Evolutionary conservation across 225 moss, liverwort and hornwort species (phyloP), one percentile per base, ranked within the genome.

Genomic region (Thuidium tamariscinum): DNA sequence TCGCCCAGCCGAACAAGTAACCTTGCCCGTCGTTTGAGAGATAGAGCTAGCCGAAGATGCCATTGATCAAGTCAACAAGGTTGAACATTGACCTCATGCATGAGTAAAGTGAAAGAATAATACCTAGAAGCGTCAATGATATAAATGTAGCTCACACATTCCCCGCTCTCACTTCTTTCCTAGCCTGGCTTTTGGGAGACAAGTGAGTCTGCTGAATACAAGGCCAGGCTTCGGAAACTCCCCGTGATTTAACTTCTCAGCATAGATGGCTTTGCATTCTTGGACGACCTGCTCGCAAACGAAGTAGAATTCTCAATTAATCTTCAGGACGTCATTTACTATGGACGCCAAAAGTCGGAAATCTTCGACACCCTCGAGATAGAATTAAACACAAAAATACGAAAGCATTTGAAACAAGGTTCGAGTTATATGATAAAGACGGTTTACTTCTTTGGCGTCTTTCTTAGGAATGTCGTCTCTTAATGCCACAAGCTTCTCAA

Each of bases 381-480:
- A 49, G 66, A 74, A 67, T 26, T 52, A 9, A 79, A 61, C 26
- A 56, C 23, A 64, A n/a, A n/a, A 76, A 81, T 49, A 57, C 48
- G 6, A 91, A 76, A 80, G 48, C 51, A 52, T 15, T 41, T 39
- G 34, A 51, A 41, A 49, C 60, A 49, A 64, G 52, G 83, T 27
- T 84, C 59, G 52, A 82, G 77, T 72, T 55, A 46, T 19, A n/a
- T 56, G 71, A 74, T 42, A 7, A 73, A 82, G 84, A 32, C 14
- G 48, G 70, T 42, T 74, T 93, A 95, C 97, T 90, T 99, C 99
- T 86, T 96, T 96, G 51, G 97, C 97, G 86, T 99, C 99, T 87
- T 99, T 99, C 85, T 95, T 91, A 18, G 99, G 99, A 36, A 99
- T 99, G 84, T 97, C 99, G 72, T 99, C 99, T 85, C 99, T 93